Conservation (phyloP, 2,329 filamentous ascomycete species). For the Chaetomium sp. region DNA sequence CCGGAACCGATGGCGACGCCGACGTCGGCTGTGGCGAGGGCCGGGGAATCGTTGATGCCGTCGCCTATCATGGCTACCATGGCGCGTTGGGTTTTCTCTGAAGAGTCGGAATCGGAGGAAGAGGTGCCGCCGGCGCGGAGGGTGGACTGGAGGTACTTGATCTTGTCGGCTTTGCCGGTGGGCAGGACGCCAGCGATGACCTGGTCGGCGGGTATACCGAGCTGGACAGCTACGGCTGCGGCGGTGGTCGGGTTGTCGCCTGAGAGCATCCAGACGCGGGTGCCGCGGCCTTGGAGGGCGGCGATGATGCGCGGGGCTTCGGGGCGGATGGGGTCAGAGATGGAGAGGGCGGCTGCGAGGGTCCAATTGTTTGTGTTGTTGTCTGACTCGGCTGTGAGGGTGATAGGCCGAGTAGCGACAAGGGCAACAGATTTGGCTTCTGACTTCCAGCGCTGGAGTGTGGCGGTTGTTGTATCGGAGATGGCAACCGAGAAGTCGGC, state of each 20-base stretch:
- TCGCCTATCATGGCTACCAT: constrained; percentile 80
- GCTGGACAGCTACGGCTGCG: constrained; percentile 63
- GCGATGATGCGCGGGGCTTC: constrained; percentile 62
- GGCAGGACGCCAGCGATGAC: constrained; percentile 85
- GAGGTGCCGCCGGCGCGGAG: constrained; percentile 36
- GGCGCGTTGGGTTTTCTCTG: constrained; percentile 31
- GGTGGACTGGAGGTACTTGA: constrained; percentile 54
- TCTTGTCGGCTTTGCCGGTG: constrained; percentile 69
- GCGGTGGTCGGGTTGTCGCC: constrained; percentile 88
- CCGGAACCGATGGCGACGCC: constrained; percentile 79
- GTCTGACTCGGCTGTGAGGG: neutral
- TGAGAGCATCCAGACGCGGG: constrained; percentile 85
- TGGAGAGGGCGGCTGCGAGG: constrained; percentile 62
- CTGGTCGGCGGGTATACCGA: constrained; percentile 67
- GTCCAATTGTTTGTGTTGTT: constrained; percentile 24
- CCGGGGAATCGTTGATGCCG: constrained; percentile 83
- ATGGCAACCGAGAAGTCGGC: constrained; percentile 39
- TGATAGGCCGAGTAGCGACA: constrained; percentile 38
- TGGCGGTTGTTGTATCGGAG: constrained; percentile 28
- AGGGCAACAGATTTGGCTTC: constrained; percentile 60
- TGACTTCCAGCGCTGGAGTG: constrained; percentile 51
- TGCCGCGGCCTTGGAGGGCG: constrained; percentile 57
- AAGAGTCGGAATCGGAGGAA: constrained; percentile 7
- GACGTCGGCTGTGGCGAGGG: constrained; percentile 72
- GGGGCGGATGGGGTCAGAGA: constrained; percentile 72